Conservation (phyloP, 1,284 basidiomycete genomes). For the Sphagnurus paluster region DNA sequence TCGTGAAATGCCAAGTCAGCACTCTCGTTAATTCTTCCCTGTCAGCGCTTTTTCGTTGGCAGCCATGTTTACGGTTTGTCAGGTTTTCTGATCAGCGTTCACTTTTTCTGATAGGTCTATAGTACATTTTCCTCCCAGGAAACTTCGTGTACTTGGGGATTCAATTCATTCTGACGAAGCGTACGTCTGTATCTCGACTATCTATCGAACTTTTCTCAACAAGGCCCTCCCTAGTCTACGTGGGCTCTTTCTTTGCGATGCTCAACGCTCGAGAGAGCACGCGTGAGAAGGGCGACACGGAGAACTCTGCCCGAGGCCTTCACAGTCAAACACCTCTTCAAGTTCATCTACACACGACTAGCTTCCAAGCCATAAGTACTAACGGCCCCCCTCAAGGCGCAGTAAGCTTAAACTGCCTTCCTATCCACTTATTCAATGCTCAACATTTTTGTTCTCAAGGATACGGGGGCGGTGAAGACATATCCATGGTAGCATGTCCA, state of each 20-base stretch:
- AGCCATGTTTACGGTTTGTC: conserved; percentile 28
- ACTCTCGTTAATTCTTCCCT: not conserved
- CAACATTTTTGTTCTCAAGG: not conserved
- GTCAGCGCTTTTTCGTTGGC: conserved; percentile 31
- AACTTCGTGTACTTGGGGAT: conserved; percentile 51
- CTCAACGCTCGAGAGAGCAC: conserved; percentile 39
- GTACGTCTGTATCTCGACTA: conserved; percentile 31
- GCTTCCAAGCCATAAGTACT: conserved; percentile 2
- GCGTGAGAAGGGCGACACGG: conserved; percentile 15
- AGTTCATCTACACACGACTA: conserved; percentile 14
- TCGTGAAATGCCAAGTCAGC: not conserved
- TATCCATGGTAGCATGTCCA: conserved; percentile 7
- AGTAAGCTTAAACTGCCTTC: not conserved
- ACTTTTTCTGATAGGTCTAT: not conserved
- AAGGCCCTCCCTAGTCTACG: conserved; percentile 39
- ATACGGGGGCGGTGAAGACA: not conserved
- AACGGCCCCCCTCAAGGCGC: not conserved
- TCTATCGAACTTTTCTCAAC: not conserved
- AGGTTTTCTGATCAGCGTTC: not conserved
- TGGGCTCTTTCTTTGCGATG: conserved; percentile 54
- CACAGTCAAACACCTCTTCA: conserved; percentile 10
- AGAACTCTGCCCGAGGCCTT: conserved; percentile 17
- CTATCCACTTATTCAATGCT: not conserved
- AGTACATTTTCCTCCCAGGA: conserved; percentile 47
- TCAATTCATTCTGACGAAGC: conserved; percentile 48